These are phyloP conservation scores for Podila epigama DNA, from an alignment of 192 early-diverging fungal genomes.

Conservation along the genomic window DNA sequence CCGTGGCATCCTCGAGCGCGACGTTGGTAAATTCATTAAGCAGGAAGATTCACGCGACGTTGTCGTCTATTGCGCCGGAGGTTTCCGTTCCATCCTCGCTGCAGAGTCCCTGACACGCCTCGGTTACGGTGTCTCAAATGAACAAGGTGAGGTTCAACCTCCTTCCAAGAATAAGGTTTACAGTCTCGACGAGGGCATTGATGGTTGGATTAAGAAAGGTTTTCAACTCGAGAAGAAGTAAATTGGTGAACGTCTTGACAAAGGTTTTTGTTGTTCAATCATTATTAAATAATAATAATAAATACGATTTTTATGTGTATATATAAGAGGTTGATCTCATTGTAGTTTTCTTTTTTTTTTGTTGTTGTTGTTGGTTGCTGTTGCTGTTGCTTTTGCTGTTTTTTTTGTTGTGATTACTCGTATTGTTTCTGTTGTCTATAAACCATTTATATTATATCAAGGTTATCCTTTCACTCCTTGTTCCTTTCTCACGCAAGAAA, in stretches of 20 bases:
- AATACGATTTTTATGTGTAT: too few species aligned
- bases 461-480: too few species aligned
- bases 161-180: constrained; percentile 37
- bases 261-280: too few species aligned
- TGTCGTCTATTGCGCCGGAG: constrained; percentile 65
- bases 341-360: too few species aligned
- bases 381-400: too few species aligned
- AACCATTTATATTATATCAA: too few species aligned
- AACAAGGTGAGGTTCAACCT: background rate
- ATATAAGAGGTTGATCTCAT: too few species aligned
- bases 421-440: too few species aligned
- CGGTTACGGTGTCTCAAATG: constrained; percentile 52
- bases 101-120: constrained; percentile 58
- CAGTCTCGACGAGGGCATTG: constrained; percentile 59
- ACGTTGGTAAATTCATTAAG: constrained; percentile 53
- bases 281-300: too few species aligned
- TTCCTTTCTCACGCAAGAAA: background rate
- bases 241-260: background rate
- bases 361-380: too few species aligned
- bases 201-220: constrained; percentile 57
- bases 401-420: too few species aligned
- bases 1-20: constrained; percentile 55
- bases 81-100: constrained; percentile 55
- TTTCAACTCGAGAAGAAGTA: constrained; percentile 48
- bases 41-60: constrained; percentile 50